These are phyloP conservation scores for Berberis thunbergii DNA, from an alignment of 164 flowering plant species.

Conservation along the genomic window DNA sequence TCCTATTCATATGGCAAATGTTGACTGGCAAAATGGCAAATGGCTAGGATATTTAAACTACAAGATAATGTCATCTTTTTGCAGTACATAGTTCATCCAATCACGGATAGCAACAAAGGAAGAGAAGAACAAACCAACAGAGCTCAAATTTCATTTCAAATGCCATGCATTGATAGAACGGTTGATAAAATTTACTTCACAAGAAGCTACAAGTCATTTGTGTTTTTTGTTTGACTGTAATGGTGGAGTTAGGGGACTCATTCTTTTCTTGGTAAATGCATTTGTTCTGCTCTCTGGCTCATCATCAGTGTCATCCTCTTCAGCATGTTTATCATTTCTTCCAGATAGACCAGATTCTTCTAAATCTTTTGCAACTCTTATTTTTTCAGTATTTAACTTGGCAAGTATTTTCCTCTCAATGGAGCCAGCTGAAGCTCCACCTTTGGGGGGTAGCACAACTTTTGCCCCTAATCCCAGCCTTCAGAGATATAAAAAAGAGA, in stretches of 20 bases:
- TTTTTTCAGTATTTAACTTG: constrained; percentile 36
- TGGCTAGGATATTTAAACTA: too few relatives aligned
- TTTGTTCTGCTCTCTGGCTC: constrained; percentile 49
- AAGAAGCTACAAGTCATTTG: constrained; percentile 8
- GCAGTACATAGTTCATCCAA: too few relatives aligned
- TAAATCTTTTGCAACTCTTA: constrained; percentile 22
- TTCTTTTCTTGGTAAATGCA: constrained; percentile 48
- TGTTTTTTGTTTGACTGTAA: constrained; percentile 25
- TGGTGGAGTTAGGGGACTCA: constrained; percentile 8
- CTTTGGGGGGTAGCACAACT: constrained; percentile 26
- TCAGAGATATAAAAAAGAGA: not conserved
- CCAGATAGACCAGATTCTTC: constrained; percentile 23
- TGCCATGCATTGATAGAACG: too few relatives aligned
- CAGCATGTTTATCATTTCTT: constrained; percentile 15
- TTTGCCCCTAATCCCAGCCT: constrained; percentile 58
- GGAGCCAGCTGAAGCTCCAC: constrained; percentile 31
- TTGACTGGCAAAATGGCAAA: too few relatives aligned
- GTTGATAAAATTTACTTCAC: not conserved
- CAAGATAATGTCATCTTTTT: too few relatives aligned
- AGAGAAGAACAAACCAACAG: too few relatives aligned
- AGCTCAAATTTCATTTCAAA: too few relatives aligned
- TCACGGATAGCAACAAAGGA: too few relatives aligned
- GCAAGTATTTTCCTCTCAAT: constrained; percentile 43
- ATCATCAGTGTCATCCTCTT: constrained; percentile 30
- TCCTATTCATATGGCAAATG: too few relatives aligned